Evolutionary conservation across 768 basidiomycete species (phyloP).

Genomic region (Pisolithus tinctorius): DNA sequence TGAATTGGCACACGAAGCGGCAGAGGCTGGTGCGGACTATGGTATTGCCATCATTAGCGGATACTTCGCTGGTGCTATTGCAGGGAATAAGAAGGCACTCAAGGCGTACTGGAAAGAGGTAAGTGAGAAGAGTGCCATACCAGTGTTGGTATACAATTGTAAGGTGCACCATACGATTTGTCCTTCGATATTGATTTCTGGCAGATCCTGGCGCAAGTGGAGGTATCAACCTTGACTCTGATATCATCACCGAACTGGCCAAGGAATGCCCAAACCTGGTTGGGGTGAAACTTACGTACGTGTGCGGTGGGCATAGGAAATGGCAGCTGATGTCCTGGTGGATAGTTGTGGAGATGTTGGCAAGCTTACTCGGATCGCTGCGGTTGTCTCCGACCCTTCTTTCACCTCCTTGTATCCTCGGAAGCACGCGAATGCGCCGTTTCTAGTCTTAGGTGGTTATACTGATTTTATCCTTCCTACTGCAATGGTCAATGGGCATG

Average conservation of each 20-base stretch:
- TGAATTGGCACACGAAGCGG: conserved; percentile 67
- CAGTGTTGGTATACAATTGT: conserved; percentile 89
- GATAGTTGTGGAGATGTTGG: conserved; percentile 85
- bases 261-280: conserved; percentile 66
- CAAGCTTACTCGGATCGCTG: conserved; percentile 80
- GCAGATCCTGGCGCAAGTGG: conserved; percentile 83
- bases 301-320: conserved; percentile 7
- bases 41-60: conserved; percentile 82
- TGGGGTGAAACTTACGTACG: conserved; percentile 87
- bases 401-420: conserved; percentile 62
- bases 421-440: conserved; percentile 57
- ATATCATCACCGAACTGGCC: conserved; percentile 78
- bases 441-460: conserved; percentile 83
- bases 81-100: conserved; percentile 54
- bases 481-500: conserved; percentile 66
- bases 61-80: conserved; percentile 77
- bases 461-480: conserved; percentile 78
- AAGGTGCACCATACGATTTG: conserved; percentile 16
- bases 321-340: conserved; percentile 6
- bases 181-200: background rate
- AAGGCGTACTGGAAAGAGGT: conserved; percentile 78
- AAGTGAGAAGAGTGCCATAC: conserved; percentile 72
- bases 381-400: conserved; percentile 47
- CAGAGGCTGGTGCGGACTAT: conserved; percentile 79
- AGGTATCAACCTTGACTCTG: conserved; percentile 89